Percentiles rank a stretch among this genome's conserved stretches.
These are phyloP conservation scores for Phycomyces blakesleeanus DNA, from an alignment of 192 early-diverging fungal species.

Conservation along the genomic window DNA sequence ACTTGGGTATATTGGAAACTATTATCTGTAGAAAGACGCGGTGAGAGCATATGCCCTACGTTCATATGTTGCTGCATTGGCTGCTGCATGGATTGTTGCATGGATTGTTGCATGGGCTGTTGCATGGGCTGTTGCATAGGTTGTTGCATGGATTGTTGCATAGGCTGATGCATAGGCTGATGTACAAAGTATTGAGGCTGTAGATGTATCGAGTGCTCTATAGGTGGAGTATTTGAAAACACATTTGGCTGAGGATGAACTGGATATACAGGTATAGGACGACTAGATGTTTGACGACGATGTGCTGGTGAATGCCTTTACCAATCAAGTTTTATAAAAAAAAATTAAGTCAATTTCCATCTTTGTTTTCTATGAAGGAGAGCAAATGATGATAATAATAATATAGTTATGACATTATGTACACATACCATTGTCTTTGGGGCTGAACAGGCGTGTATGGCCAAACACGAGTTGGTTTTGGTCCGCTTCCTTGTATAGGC, in stretches of 20 bases:
- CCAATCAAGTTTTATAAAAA: too few relatives aligned
- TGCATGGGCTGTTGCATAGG: not conserved
- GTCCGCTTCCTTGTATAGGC: not conserved
- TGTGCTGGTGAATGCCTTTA: not conserved
- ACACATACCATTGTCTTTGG: slow-evolving; percentile 5
- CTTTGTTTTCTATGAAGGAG: too few relatives aligned
- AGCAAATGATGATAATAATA: not conserved
- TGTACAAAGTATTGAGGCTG: slow-evolving; percentile 3
- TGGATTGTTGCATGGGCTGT: slow-evolving; percentile 9
- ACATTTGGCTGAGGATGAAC: not conserved
- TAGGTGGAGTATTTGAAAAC: not conserved
- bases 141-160: slow-evolving; percentile 1
- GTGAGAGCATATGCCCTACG: slow-evolving; percentile 26
- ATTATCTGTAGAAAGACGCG: slow-evolving; percentile 1
- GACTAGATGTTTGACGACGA: not conserved
- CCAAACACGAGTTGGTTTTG: not conserved
- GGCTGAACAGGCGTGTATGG: not conserved
- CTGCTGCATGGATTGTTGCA: not conserved
- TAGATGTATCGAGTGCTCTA: not conserved
- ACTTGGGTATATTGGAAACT: slow-evolving; percentile 10
- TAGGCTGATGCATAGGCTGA: slow-evolving; percentile 7
- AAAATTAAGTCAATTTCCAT: too few relatives aligned
- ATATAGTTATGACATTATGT: not conserved
- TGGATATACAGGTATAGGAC: not conserved
- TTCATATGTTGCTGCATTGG: slow-evolving; percentile 12